Percentiles rank a stretch among this genome's conserved stretches.
These are phyloP conservation scores for Cladosporium sp. DNA, from an alignment of 2,329 filamentous ascomycete genomes.

Conservation along the genomic window DNA sequence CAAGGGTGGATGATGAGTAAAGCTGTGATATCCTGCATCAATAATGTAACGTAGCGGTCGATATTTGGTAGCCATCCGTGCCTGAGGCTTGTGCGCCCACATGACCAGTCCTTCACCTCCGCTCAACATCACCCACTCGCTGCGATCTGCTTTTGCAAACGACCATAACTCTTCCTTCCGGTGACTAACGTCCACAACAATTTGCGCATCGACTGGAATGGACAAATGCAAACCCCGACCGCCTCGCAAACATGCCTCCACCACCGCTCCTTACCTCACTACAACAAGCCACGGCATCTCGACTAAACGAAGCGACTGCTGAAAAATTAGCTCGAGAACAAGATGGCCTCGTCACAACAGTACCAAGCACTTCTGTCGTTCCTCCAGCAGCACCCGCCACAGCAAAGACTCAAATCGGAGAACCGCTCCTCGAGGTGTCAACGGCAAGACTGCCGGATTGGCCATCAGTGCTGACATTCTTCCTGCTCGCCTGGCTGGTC, in stretches of 20 bases:
- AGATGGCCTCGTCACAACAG: too few species aligned
- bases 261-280: neutral
- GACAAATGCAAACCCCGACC: neutral
- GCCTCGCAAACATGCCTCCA: neutral
- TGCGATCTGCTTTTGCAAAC: neutral
- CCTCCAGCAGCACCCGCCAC: too few species aligned
- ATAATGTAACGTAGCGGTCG: neutral
- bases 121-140: too few species aligned
- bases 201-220: too few species aligned
- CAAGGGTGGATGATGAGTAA: constrained; percentile 66
- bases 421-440: neutral
- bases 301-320: neutral
- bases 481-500: constrained; percentile 16
- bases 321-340: too few species aligned
- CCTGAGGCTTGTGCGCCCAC: too few species aligned
- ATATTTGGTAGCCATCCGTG: too few species aligned
- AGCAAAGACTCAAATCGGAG: neutral
- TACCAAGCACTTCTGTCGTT: too few species aligned
- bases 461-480: constrained; percentile 6
- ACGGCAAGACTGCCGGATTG: neutral
- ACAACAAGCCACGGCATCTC: neutral
- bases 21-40: neutral
- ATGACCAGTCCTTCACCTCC: too few species aligned
- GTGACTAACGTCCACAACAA: too few species aligned
- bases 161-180: too few species aligned